Evolutionary conservation across 192 early-diverging fungal genomes (phyloP).

Genomic region (Thamnidium elegans): DNA sequence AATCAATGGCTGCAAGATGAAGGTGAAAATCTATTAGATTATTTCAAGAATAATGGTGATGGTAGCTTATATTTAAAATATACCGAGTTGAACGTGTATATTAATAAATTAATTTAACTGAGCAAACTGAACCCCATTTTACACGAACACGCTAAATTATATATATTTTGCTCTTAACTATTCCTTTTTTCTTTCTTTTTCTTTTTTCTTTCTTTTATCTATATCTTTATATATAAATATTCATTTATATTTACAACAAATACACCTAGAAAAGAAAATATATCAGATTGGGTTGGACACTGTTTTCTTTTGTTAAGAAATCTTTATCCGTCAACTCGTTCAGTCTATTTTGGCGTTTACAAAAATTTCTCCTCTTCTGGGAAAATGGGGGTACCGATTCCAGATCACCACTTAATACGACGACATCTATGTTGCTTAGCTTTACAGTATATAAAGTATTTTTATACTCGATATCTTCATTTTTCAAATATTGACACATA

Average conservation of each 20-base stretch:
- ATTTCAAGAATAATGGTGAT: background rate
- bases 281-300: constrained; percentile 26
- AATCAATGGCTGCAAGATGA: constrained; percentile 2
- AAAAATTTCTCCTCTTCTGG: too few species aligned
- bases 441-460: too few species aligned
- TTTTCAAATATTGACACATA: too few species aligned
- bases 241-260: background rate
- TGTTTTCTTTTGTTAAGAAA: too few species aligned
- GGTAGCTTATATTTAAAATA: background rate
- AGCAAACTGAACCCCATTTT: background rate
- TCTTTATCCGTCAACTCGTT: too few species aligned
- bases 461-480: too few species aligned
- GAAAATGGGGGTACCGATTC: too few species aligned
- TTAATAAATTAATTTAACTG: constrained; percentile 5
- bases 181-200: background rate
- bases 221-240: background rate
- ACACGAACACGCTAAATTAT: background rate
- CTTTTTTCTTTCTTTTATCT: background rate
- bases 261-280: background rate
- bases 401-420: too few species aligned
- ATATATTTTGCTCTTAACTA: background rate
- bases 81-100: background rate
- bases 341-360: too few species aligned
- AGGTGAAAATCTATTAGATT: background rate
- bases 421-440: too few species aligned